phyloP scores from a whole-genome alignment of 176 grass and related monocot genomes.

The Ensete ventricosum region DNA sequence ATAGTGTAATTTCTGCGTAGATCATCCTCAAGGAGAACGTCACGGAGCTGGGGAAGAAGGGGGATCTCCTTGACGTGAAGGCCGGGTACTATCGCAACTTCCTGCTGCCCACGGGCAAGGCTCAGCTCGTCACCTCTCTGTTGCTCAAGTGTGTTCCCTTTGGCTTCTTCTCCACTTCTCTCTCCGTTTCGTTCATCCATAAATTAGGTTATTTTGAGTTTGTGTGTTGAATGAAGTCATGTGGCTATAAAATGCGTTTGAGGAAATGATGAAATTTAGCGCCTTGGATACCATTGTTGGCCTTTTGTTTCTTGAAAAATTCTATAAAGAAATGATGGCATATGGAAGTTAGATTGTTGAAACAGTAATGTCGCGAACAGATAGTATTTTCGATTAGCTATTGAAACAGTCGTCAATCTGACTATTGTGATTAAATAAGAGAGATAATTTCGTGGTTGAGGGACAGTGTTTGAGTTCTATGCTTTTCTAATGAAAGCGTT shows the following conservation, averaged over 20 bases:
- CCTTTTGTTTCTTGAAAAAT: too few relatives aligned
- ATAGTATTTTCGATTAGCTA: too few relatives aligned
- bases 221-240: neutral
- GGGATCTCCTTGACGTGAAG: conserved; percentile 62
- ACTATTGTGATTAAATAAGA: too few relatives aligned
- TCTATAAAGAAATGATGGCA: too few relatives aligned
- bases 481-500: too few relatives aligned
- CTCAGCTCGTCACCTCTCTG: conserved; percentile 50
- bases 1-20: conserved; percentile 17
- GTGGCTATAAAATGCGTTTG: neutral
- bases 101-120: conserved; percentile 76
- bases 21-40: conserved; percentile 75
- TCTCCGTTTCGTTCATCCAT: neutral
- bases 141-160: conserved; percentile 59
- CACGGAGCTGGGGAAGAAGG: conserved; percentile 50
- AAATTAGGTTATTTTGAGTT: neutral
- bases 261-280: neutral
- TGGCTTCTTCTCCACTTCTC: neutral
- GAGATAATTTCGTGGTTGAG: too few relatives aligned
- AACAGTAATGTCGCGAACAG: too few relatives aligned
- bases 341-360: too few relatives aligned
- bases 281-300: too few relatives aligned
- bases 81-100: conserved; percentile 91
- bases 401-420: too few relatives aligned
- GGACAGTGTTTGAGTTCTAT: too few relatives aligned